phyloP scores from a whole-genome alignment of 1,284 basidiomycete species.

The Pascua sp. region DNA sequence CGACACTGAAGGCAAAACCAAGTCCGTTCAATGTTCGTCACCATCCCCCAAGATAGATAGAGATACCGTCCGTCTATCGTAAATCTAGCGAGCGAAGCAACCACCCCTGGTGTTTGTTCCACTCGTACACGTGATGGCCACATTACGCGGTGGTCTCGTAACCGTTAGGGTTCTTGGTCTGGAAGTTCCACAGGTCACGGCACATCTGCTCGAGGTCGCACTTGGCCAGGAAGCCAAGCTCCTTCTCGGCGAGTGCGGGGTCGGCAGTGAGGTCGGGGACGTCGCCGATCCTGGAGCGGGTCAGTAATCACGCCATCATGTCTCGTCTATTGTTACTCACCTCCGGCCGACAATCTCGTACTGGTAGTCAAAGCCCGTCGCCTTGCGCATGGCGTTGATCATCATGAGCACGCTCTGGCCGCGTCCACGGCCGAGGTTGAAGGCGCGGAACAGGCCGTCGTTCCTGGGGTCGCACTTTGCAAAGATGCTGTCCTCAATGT shows the following conservation, averaged over 20 bases:
- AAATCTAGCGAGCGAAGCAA: not conserved
- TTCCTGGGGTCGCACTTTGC: constrained; percentile 38
- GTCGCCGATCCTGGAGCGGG: constrained; percentile 70
- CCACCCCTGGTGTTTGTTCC: not conserved
- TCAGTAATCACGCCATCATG: not conserved
- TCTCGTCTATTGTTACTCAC: constrained; percentile 53
- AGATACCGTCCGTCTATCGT: no score
- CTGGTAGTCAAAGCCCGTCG: constrained; percentile 61
- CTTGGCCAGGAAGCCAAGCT: constrained; percentile 88
- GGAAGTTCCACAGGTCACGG: constrained; percentile 88
- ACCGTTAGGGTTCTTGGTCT: constrained; percentile 74
- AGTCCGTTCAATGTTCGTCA: not conserved
- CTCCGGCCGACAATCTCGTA: constrained; percentile 85
- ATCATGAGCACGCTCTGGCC: constrained; percentile 94
- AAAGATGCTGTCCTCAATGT: constrained; percentile 47
- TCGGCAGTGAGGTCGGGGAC: constrained; percentile 97
- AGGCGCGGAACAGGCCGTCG: constrained; percentile 72
- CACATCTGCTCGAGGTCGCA: constrained; percentile 84
- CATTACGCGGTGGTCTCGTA: constrained; percentile 50
- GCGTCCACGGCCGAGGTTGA: constrained; percentile 91
- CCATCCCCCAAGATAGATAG: no score
- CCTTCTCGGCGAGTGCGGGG: constrained; percentile 83
- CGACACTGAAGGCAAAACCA: not conserved
- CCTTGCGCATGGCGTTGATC: constrained; percentile 90
- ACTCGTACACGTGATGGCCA: not conserved